A percentile compares a stretch with the other conserved stretches of the same genome.
Evolutionary conservation across 371 early-diverging fungal species (phyloP).

Genomic region (Batkoa obscura): DNA sequence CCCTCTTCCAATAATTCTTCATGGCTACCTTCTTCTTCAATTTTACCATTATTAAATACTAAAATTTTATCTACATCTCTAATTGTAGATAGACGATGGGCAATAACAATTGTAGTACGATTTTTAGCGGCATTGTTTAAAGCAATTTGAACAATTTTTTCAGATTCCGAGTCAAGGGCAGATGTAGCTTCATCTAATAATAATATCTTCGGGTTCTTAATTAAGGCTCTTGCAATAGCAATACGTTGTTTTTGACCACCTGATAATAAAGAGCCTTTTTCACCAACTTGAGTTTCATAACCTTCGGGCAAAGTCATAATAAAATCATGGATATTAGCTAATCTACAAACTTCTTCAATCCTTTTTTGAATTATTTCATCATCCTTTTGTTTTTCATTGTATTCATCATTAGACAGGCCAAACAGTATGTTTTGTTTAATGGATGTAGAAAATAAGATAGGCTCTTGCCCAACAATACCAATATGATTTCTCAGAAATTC

Average conservation of each 20-base stretch:
- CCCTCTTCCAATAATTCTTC: constrained; percentile 17
- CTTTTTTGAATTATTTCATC: constrained; percentile 18
- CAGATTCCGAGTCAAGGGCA: constrained; percentile 75
- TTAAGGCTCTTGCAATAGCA: constrained; percentile 41
- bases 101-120: constrained; percentile 41
- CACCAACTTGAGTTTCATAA: constrained; percentile 72
- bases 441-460: constrained; percentile 60
- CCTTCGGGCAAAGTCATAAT: constrained; percentile 48
- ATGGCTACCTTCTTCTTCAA: constrained; percentile 9
- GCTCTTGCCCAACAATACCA: constrained; percentile 77
- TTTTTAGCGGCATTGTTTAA: constrained; percentile 50
- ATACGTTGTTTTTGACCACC: constrained; percentile 68
- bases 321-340: constrained; percentile 37
- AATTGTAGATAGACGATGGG: constrained; percentile 54
- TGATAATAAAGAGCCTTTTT: constrained; percentile 60
- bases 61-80: constrained; percentile 37
- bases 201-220: constrained; percentile 65
- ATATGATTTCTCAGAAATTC: constrained; percentile 44
- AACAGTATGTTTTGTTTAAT: constrained; percentile 71
- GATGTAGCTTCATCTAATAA: constrained; percentile 94
- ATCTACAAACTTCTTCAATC: constrained; percentile 16
- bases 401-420: constrained; percentile 32
- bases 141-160: constrained; percentile 71
- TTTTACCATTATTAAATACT: constrained; percentile 9
- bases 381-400: not conserved